A percentile compares a stretch with the other conserved stretches of the same genome.
Evolutionary conservation across 2,329 filamentous ascomycete species (phyloP).

Genomic region (Trichophyton benhamiae): DNA sequence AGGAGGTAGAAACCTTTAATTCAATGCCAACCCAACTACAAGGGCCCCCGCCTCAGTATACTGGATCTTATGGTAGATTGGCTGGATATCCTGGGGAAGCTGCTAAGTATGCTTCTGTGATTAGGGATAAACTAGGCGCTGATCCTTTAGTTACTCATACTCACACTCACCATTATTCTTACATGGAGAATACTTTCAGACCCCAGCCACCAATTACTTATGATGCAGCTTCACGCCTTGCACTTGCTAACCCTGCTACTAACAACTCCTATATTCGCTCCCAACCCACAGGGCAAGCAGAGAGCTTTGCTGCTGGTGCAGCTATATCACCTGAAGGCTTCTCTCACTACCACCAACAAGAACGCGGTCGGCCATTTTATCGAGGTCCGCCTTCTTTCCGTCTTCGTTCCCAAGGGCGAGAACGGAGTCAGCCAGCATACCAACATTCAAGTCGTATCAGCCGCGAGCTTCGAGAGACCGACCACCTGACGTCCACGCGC

Average conservation of each 20-base stretch:
- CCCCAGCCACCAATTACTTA: not conserved
- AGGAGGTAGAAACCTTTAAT: not conserved
- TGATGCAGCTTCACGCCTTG: not conserved
- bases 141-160: not conserved
- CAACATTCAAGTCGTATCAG: constrained; percentile 1
- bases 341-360: not conserved
- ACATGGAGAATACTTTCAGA: not conserved
- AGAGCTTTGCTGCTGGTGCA: not conserved
- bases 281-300: not conserved
- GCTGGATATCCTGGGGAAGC: not conserved
- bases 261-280: not conserved
- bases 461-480: constrained; percentile 5
- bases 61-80: not conserved
- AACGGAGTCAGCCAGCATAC: not conserved
- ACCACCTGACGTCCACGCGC: not conserved
- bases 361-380: not conserved
- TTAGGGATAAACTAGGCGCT: not conserved
- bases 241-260: not conserved
- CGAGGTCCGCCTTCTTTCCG: not conserved
- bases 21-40: not conserved
- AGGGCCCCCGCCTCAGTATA: not conserved
- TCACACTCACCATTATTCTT: constrained; percentile 1
- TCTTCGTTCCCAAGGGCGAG: not conserved
- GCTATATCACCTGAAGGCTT: not conserved
- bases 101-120: not conserved